Evolutionary conservation across 2,329 filamentous ascomycete genomes (phyloP), one percentile per base, ranked within the genome.

Genomic region (Plenodomus biglobosus): DNA sequence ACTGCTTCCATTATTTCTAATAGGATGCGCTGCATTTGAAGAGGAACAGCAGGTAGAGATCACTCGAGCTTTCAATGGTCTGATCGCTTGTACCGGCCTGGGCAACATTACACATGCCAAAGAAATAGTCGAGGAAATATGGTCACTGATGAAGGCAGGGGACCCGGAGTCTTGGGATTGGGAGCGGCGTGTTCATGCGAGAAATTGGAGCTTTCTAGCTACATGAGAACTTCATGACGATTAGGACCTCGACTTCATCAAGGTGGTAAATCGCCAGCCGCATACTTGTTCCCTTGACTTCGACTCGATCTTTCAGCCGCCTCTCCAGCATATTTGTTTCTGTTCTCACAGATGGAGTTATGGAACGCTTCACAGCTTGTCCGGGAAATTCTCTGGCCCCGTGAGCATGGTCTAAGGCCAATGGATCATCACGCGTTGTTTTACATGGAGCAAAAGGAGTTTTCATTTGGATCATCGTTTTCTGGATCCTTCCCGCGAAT

Each of bases 11-110:
- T 64, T 85, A 19, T 85, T 85, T 66, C 67, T 85, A 6, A 76
- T 85, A 5, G 82, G 81, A 2, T 84, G 82, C 56, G 81, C 81
- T 1, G 81, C 83, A 3, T 85, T 85, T 55, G 72, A 81, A 24
- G 64, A 73, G 1, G 65, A 73, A 16, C 82, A 85, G 54, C 76
- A 82, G 20, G 73, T 78, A n/a, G 76, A 79, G 44, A 80, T 85
- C 50, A 70, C 73, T 42, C 69, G 73, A 35, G 80, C 79, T 5
- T 83, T 85, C 43, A 75, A 78, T 18, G 73, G 76, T 15, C 70
- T 85, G 46, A 77, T 81, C 57, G 74, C 76, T 3, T 83, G 80
- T 64, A 82, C 79, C 7, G 78, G 77, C 18, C 66, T 84, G 13
- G 80, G 80, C 41, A 85, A 85, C 58, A 84, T 85, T 52, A 71